Evolutionary conservation across 495 filamentous ascomycete species (phyloP), one percentile per base, ranked within the genome.

Genomic region (Chaetomium tenue): DNA sequence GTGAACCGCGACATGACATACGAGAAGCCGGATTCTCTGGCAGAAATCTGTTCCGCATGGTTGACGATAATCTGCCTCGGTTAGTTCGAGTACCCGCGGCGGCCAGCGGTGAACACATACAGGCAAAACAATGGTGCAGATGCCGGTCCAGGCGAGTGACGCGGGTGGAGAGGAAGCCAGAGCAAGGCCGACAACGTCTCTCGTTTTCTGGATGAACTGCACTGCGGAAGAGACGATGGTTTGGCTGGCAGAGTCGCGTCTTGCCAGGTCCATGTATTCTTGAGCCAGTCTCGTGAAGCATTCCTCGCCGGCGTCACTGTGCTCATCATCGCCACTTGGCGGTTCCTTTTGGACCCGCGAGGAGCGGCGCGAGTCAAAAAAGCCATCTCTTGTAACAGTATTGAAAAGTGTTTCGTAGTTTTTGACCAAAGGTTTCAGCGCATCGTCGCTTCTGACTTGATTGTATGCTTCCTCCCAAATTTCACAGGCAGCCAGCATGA

Each of bases 371-470:
- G 44, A 57, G 44, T 26, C 44, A 6, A 30, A 20, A 1, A 52
- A 26, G 20, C 61, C 25, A 13, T 44, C 26, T 4, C 44, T 15
- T 3, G 28, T 47, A 13, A 68, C 22, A 12, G 22, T 68, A 20
- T 64, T 51, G 33, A 37, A 70, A 39, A 68, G 62, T 15, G 59
- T 39, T 23, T 71, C 69, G 56, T 71, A 71, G 33, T 68, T 64
- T 20, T 52, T 58, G 13, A 71, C 66, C n/a, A 64, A 39, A 0
- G 66, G 53, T 26, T 60, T 42, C 13, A 68, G 53, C 33, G 33
- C 33, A 3, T 46, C 28, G 15, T 71, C 60, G 5, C 13, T 33
- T 23, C 20, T 47, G 40, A 71, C 22, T 4, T 47, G 22, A 13
- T 42, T 40, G 60, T 71, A 68, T 0, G 69, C 66, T 2, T 65